Evolutionary conservation across 768 basidiomycete genomes (phyloP), one percentile per base, ranked within the genome.

Genomic region (Porphyrellus cyaneotinctus): DNA sequence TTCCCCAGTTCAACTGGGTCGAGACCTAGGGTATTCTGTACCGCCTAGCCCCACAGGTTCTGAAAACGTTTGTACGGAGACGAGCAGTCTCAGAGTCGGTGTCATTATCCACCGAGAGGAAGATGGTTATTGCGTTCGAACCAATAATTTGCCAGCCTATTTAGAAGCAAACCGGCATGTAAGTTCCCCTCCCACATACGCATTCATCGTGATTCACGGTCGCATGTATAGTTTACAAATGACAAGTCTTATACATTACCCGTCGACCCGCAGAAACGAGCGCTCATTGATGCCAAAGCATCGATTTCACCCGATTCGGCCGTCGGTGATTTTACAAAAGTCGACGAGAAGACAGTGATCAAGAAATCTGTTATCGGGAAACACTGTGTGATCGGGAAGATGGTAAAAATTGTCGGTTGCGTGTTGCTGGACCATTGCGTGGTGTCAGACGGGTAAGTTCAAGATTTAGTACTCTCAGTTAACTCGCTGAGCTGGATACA

Each of bases 351-450:
- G 44, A 81, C 87, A 11, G 84, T 75, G 23, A 85, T 97, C 64
- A 95, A 92, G 66, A 83, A 83, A 61, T 84, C 82, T 2, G 76
- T 90, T 17, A 79, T 93, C 28, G 91, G 91, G 10, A 78, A 85
- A 53, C 92, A 95, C 65, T 94, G 91, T 58, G 72, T 84, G 15
- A 87, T 95, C 48, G 91, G 91, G 3, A 87, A 82, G 66, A 86
- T 86, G 76, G 87, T 80, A n/a, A 90, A 84, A 68, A 83, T 97
- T 43, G 77, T 76, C 3, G 88, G 89, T 12, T 94, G 88, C 58
- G 80, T 95, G 8, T 66, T 97, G 22, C 76, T 94, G 58, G 95
- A 97, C 64, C 93, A 95, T 62, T 95, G 93, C 60, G 79, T 89
- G 5, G 73, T 97, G 13, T 88, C 81, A 38, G 92, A 95, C 52